Base-by-base conservation (phyloP, 2,329 filamentous ascomycete genomes). In the Ceratocystis albifundus region DNA sequence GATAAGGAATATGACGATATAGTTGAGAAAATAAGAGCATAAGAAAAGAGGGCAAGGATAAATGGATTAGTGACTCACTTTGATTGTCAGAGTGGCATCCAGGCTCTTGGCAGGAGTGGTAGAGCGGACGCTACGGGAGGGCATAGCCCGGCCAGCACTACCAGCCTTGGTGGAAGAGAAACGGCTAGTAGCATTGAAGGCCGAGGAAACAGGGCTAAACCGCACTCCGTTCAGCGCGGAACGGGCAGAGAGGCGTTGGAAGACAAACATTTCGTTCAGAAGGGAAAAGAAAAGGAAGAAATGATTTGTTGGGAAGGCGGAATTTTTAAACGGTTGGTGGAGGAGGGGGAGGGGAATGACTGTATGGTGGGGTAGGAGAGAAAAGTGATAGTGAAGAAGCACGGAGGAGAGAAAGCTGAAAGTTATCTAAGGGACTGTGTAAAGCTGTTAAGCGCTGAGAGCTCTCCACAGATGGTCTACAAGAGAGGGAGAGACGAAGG, bases 61-160 rank as follows among this genome's bases (percentile, higher is more conserved):
- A 45, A 25, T 12, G 17, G 5, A 45, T 41, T 59, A 55, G 46
- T 50, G 53, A 36, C 45, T 67, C 80, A 90, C 88, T 78, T 89
- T 88, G 76, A 99, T 96, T 70, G 93, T 97, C 74, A 99, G 89
- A 68, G 94, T 97, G 70, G 94, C 94, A 72, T 89, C 83, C 72
- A 91, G 88, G 73, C 84, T 84, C 59, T 62, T 66, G 46, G 65
- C 66, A 17, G 55, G 64, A 62, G 45, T 65, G 41, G 65, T 68
- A 6, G 67, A 62, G 12, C 67, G 67, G 30, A 61, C 20, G 62
- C 64, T 53, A 53, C 65, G 68, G 30, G 64, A 30, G 15, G 69
- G 68, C 79, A 88, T 86, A 71, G 83, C 80, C 72, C 89, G 84
- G 73, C 86, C 84, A 74, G 84, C 85, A 77, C 85, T 90, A 71